Evolutionary conservation across 495 filamentous ascomycete species (phyloP), one percentile per base, ranked within the genome.

Genomic region (Cudoniella acicularis): DNA sequence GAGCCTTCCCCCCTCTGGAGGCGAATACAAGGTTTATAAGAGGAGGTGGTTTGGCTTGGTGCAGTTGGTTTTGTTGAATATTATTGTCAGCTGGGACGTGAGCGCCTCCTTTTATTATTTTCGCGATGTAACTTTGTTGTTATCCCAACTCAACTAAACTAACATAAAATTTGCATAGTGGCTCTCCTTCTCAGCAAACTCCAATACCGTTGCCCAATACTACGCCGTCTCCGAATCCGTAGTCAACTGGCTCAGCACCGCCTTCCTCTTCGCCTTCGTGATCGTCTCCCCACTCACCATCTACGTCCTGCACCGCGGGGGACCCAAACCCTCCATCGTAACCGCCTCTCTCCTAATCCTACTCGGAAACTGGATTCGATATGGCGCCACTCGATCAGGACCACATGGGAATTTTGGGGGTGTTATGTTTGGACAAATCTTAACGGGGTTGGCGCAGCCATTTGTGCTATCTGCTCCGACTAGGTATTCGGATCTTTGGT

Each of bases 11-110:
- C n/a, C 2, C 42, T 59, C 58, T 21, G 63, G 22, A 27, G 53
- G 56, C n/a, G 56, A 59, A 42, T 96, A 90, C 70, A 85, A 82
- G 66, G 87, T 95, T 50, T 98, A 98, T 64, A 94, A 89, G 73
- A 79, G 91, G 59, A 78, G 94, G 30, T 98, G 91, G 83, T 92
- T 96, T 73, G 94, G 94, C 0, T 73, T 98, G 52, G 73, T 80
- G 17, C 87, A 95, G 73, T 71, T 98, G 64, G 87, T 92, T 16
- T 71, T 98, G 65, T 67, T 97, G 71, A 98, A 98, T 69, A 89
- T 96, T 50, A 83, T 98, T 54, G 86, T 96, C 24, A 93, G 88
- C 68, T 97, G 92, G 93, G 90, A 94, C 79, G 91, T 95, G 82
- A 79, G 89, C n/a, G n/a, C 83, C 16, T 54, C 27, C 30, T 13